These are phyloP conservation scores for Kodamaea fungicola DNA, from an alignment of 1,139 yeast species.

Conservation along the genomic window DNA sequence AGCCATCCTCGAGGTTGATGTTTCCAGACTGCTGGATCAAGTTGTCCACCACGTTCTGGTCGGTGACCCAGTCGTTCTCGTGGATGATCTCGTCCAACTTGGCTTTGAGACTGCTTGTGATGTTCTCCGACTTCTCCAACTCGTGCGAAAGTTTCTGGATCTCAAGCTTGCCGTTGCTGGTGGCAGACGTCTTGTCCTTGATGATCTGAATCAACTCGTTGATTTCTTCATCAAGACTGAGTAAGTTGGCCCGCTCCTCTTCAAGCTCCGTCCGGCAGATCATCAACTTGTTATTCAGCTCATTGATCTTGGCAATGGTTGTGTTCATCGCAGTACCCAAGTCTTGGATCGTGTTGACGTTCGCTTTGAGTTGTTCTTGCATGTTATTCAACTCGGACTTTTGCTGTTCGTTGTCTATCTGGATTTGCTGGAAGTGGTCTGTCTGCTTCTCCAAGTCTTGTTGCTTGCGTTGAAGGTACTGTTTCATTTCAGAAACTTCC, in stretches of 20 bases:
- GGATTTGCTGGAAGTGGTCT: conserved; percentile 58
- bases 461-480: conserved; percentile 38
- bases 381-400: conserved; percentile 51
- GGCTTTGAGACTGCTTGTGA: conserved; percentile 36
- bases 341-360: conserved; percentile 35
- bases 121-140: conserved; percentile 52
- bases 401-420: conserved; percentile 70
- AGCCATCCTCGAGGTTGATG: conserved; percentile 60
- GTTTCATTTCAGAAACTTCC: conserved; percentile 46
- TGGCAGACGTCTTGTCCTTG: conserved; percentile 47
- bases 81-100: conserved; percentile 48
- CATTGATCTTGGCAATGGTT: conserved; percentile 23
- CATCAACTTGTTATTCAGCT: conserved; percentile 22
- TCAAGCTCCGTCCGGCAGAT: conserved; percentile 46
- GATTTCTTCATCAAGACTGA: conserved; percentile 78
- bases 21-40: conserved; percentile 58
- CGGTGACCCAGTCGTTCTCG: conserved; percentile 73
- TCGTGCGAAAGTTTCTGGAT: conserved; percentile 63
- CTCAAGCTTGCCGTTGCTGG: conserved; percentile 51
- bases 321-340: conserved; percentile 29
- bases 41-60: conserved; percentile 51
- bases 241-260: conserved; percentile 57
- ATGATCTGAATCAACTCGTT: conserved; percentile 56
- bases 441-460: conserved; percentile 43
- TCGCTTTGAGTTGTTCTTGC: conserved; percentile 38